Base-by-base conservation (phyloP, 75 land plant species). In the Selaginella moellendorffii region DNA sequence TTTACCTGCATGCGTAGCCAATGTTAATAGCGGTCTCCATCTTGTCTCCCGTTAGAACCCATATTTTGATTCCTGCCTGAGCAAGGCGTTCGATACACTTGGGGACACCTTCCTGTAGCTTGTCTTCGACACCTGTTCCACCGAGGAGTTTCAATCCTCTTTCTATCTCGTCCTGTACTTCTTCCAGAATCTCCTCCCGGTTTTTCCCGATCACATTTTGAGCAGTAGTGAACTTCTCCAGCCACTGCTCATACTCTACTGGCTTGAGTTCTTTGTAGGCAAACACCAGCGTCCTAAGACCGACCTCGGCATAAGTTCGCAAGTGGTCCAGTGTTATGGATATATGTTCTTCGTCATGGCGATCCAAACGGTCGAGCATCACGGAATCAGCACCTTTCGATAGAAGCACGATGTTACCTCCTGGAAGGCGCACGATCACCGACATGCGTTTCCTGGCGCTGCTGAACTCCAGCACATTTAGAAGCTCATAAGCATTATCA, bases 1-100 rank as follows among this genome's bases (percentile, higher is more conserved):
- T 5, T 36, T 29, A 71, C 72, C 72, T 78, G 80, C 63, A 46
- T 36, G 26, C 59, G n/a, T 56, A 56, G 24, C 59, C 59, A 21
- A 56, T 56, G 59, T 56, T 56, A 19, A 56, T 56, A 25, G 59
- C 24, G 21, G 59, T 56, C 59, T 56, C 59, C 21, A 56, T n/a
- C 59, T 56, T 56, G 21, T 56, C 59, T 9, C 59, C 59, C 5
- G 59, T 56, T 24, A 56, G n/a, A 21, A 56, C 23, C 59, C 59
- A 56, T 21, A 56, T 24, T 56, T 56, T 56, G n/a, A 56, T 56
- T 5, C 59, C 59, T 56, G 59, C 59, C 8, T 56, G 17, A 21
- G 59, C 59, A 21, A 56, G 59, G 9, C 24, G 59, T 21, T 19
- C 59, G n/a, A 56, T 56, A 25, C 59, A 56, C 24, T 56, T 24